These are phyloP conservation scores for Russula griseocarnosa DNA, from an alignment of 768 basidiomycete species.

Conservation along the genomic window DNA sequence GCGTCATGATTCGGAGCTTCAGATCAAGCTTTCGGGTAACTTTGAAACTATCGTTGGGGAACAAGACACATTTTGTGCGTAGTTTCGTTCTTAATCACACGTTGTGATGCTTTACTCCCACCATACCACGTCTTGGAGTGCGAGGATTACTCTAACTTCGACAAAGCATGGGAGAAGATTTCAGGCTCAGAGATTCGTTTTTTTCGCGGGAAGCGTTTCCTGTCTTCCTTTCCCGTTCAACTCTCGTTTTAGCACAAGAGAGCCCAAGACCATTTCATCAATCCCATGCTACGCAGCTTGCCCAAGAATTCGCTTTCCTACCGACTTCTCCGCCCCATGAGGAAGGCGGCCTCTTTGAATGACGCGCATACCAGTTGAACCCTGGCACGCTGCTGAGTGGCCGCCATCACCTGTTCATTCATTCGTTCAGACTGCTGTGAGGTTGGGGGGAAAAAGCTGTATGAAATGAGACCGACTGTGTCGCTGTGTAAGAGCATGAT, in stretches of 20 bases:
- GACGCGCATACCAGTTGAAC: conserved; percentile 82
- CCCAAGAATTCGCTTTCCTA: conserved; percentile 94
- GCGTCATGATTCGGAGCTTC: conserved; percentile 63
- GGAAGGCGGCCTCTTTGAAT: conserved; percentile 90
- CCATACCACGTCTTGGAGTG: conserved; percentile 81
- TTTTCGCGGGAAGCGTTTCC: conserved; percentile 8
- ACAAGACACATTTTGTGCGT: conserved; percentile 75
- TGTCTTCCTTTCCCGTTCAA: neutral
- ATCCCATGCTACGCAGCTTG: conserved; percentile 71
- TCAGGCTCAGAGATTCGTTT: conserved; percentile 63
- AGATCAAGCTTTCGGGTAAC: conserved; percentile 86
- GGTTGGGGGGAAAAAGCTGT: too few relatives aligned
- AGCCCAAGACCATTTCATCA: conserved; percentile 70
- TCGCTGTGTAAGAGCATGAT: too few relatives aligned
- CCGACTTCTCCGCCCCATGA: conserved; percentile 84
- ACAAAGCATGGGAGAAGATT: conserved; percentile 65
- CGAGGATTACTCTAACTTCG: conserved; percentile 87
- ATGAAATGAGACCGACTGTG: too few relatives aligned
- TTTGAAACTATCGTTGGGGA: conserved; percentile 92
- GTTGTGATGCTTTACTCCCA: conserved; percentile 15
- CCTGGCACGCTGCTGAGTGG: conserved; percentile 94
- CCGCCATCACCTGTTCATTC: too few relatives aligned
- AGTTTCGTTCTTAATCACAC: neutral
- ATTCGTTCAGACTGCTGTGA: too few relatives aligned
- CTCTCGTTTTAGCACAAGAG: conserved; percentile 51